Percentiles rank a stretch among this genome's conserved stretches.
Evolutionary conservation across 768 basidiomycete genomes (phyloP).

Genomic region (Tulasnella sp.): DNA sequence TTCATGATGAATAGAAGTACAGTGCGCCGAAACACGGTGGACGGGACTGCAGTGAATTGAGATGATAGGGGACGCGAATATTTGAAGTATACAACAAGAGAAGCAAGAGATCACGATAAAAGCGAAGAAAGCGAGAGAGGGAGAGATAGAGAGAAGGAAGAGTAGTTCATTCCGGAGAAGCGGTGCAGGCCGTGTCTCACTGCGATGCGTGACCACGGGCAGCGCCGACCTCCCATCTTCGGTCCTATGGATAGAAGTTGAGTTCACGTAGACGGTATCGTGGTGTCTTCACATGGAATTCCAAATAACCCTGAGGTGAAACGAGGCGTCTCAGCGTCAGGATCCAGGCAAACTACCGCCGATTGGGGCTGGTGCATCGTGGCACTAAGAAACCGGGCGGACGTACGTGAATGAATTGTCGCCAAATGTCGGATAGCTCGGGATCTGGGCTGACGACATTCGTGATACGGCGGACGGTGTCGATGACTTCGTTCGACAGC

Average conservation of each 20-base stretch:
- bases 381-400: neutral
- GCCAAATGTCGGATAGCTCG: neutral
- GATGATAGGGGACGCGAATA: neutral
- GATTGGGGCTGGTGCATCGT: neutral
- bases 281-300: neutral
- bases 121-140: neutral
- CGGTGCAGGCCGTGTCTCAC: neutral
- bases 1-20: neutral
- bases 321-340: neutral
- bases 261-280: slow-evolving; percentile 1
- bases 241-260: neutral
- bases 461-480: neutral
- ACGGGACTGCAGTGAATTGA: neutral
- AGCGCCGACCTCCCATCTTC: neutral
- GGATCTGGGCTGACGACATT: neutral
- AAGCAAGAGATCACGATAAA: neutral
- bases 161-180: neutral
- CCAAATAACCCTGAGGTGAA: neutral
- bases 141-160: neutral
- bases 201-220: neutral
- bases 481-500: neutral
- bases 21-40: neutral
- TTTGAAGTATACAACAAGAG: neutral
- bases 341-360: neutral
- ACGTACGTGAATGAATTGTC: neutral